These are phyloP conservation scores for Naganishia friedmannii DNA, from an alignment of 768 basidiomycete genomes.

Conservation along the genomic window DNA sequence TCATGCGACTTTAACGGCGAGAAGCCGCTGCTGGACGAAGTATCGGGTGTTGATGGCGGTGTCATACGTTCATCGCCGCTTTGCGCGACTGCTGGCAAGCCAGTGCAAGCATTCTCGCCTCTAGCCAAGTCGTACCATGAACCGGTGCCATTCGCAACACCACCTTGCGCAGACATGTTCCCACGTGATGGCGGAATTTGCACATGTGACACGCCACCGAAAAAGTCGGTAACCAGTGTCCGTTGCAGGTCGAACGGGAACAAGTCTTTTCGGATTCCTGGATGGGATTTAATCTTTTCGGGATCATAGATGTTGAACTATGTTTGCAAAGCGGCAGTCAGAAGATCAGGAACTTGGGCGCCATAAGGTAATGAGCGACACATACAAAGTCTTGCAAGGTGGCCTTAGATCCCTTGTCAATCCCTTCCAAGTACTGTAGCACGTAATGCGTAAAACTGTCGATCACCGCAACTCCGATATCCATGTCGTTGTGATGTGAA, in stretches of 20 bases:
- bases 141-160: neutral
- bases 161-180: neutral
- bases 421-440: slow-evolving; percentile 82
- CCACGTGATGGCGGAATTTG: slow-evolving; percentile 57
- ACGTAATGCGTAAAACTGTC: slow-evolving; percentile 91
- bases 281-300: slow-evolving; percentile 71
- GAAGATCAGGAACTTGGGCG: neutral
- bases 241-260: slow-evolving; percentile 65
- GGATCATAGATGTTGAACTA: slow-evolving; percentile 80
- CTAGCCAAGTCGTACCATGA: neutral
- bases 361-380: slow-evolving; percentile 23
- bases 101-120: neutral
- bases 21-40: neutral
- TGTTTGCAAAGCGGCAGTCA: neutral
- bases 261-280: slow-evolving; percentile 79
- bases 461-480: slow-evolving; percentile 92
- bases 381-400: slow-evolving; percentile 79
- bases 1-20: neutral
- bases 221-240: slow-evolving; percentile 74
- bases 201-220: slow-evolving; percentile 81
- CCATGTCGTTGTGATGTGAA: slow-evolving; percentile 91
- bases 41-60: neutral
- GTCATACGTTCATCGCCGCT: neutral
- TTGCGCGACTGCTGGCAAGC: neutral
- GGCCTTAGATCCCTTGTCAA: slow-evolving; percentile 81